Conservation (phyloP, 192 early-diverging fungal species). For the Coemansia sp. region DNA sequence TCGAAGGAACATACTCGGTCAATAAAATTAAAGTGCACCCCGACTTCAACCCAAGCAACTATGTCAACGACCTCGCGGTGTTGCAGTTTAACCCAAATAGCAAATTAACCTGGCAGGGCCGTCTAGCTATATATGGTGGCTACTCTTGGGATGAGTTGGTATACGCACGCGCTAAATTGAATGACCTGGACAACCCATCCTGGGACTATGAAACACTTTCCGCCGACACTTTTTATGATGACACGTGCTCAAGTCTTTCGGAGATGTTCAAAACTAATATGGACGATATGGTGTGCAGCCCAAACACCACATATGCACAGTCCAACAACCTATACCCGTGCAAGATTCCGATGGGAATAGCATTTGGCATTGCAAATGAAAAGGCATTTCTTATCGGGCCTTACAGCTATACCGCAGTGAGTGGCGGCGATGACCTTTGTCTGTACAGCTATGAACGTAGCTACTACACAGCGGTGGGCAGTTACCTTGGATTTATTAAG, state of each 20-base stretch:
- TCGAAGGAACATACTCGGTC: neutral
- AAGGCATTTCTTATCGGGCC: constrained; percentile 9
- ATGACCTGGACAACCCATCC: neutral
- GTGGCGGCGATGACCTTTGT: constrained; percentile 14
- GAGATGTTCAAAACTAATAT: neutral
- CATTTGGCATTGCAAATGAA: neutral
- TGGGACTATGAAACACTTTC: neutral
- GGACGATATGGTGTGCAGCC: neutral
- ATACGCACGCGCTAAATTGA: neutral
- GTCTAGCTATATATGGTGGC: neutral
- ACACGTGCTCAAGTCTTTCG: neutral
- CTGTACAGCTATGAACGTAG: neutral
- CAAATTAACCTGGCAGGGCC: neutral
- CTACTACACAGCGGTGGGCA: constrained; percentile 6
- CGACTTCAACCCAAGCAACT: constrained; percentile 4
- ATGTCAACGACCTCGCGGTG: constrained; percentile 10
- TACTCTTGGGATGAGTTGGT: neutral
- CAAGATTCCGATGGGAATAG: neutral
- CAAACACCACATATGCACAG: too few relatives aligned
- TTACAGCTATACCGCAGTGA: constrained; percentile 11
- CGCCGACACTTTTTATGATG: neutral
- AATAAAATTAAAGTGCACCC: constrained; percentile 2
- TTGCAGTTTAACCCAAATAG: constrained; percentile 14
- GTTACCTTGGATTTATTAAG: neutral
- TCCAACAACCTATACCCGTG: neutral